Conservation (phyloP, 176 grass and related monocot genomes). For the Ensete glaucum region DNA sequence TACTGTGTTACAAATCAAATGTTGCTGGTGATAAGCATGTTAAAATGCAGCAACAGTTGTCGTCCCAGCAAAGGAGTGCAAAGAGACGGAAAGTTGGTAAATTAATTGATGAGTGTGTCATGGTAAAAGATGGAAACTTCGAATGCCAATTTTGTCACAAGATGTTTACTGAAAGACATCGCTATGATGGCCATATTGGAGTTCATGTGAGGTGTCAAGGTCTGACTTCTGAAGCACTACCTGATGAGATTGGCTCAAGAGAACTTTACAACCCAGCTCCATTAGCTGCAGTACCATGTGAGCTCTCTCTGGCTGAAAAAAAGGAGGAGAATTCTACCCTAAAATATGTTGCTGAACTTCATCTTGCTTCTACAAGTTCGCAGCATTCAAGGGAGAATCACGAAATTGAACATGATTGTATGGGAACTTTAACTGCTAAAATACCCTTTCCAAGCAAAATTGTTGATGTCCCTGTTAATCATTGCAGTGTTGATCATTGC, state of each 20-base stretch:
- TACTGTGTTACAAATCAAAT: slow-evolving; percentile 44
- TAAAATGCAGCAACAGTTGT: slow-evolving; percentile 48
- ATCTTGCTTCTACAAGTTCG: neutral
- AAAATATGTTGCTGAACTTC: slow-evolving; percentile 19
- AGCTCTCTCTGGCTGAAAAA: slow-evolving; percentile 20
- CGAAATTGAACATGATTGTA: neutral
- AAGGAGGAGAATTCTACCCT: slow-evolving; percentile 11
- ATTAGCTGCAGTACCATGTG: slow-evolving; percentile 23
- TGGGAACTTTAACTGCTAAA: neutral
- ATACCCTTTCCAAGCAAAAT: too few species aligned
- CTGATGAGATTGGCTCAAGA: slow-evolving; percentile 23
- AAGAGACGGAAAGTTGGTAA: slow-evolving; percentile 57
- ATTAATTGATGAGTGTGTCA: slow-evolving; percentile 28
- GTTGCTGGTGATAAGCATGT: slow-evolving; percentile 37
- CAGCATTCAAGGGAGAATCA: neutral
- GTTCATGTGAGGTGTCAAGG: slow-evolving; percentile 65
- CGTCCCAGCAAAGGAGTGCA: slow-evolving; percentile 40
- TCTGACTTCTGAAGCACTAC: slow-evolving; percentile 45
- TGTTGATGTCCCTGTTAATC: too few species aligned
- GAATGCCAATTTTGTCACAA: slow-evolving; percentile 71
- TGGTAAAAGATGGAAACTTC: slow-evolving; percentile 69
- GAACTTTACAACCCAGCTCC: slow-evolving; percentile 18
- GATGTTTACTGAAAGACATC: slow-evolving; percentile 56
- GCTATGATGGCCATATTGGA: slow-evolving; percentile 60
- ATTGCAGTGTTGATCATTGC: too few species aligned